Evolutionary conservation across 2,329 filamentous ascomycete species (phyloP).

Genomic region (Trichoderma semiorbis): DNA sequence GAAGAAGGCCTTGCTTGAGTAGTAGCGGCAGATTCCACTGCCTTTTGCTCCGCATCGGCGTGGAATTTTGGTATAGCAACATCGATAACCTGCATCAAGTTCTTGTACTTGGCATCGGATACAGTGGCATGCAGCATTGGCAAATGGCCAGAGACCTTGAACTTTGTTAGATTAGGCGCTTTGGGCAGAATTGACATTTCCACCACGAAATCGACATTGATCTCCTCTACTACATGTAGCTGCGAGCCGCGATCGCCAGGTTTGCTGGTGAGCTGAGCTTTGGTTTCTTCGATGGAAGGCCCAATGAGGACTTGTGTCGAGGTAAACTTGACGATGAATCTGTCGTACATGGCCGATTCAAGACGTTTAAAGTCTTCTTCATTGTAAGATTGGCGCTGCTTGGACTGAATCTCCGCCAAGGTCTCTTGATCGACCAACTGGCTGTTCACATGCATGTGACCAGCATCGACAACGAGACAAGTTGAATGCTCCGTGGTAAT

Average conservation of each 20-base stretch:
- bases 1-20: conserved; percentile 17
- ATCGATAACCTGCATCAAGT: conserved; percentile 91
- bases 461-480: conserved; percentile 92
- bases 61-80: conserved; percentile 85
- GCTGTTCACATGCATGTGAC: conserved; percentile 91
- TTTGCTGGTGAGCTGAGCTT: conserved; percentile 69
- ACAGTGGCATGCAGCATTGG: conserved; percentile 88
- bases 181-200: conserved; percentile 97
- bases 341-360: conserved; percentile 95
- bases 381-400: conserved; percentile 81
- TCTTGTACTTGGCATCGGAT: conserved; percentile 96
- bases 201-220: conserved; percentile 96
- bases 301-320: conserved; percentile 96
- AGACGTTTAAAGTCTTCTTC: conserved; percentile 85
- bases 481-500: conserved; percentile 77
- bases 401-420: conserved; percentile 83
- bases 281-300: conserved; percentile 86
- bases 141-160: conserved; percentile 85
- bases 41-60: conserved; percentile 29
- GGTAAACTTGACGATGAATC: conserved; percentile 86
- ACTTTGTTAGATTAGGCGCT: conserved; percentile 85
- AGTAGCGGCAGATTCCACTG: neutral
- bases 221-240: conserved; percentile 89
- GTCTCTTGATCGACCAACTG: conserved; percentile 91
- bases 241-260: conserved; percentile 58